Percentiles rank a stretch among this genome's conserved stretches.
Evolutionary conservation across 805 yeast species (phyloP).

Genomic region (Torulaspora microellipsoides): DNA sequence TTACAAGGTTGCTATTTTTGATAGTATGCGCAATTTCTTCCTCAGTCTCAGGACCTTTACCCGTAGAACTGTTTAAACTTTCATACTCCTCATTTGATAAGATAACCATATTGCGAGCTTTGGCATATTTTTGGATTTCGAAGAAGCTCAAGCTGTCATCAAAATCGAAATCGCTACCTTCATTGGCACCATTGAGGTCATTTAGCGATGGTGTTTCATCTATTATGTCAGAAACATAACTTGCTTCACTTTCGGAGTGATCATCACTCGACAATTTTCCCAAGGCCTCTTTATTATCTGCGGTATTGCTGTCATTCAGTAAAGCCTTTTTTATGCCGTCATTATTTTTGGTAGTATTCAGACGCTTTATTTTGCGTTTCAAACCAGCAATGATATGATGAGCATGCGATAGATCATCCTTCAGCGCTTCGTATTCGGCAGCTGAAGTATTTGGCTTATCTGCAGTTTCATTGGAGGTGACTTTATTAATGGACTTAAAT

Average conservation of each 20-base stretch:
- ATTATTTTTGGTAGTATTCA: background rate
- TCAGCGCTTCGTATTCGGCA: background rate
- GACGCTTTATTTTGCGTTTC: background rate
- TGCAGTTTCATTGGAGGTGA: background rate
- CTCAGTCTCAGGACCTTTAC: slow-evolving; percentile 5
- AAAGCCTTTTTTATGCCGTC: no score
- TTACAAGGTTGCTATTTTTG: slow-evolving; percentile 17
- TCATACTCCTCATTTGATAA: background rate
- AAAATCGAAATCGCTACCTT: slow-evolving; percentile 46
- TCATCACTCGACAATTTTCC: background rate
- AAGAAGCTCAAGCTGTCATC: slow-evolving; percentile 42
- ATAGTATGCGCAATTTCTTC: slow-evolving; percentile 25
- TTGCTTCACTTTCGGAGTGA: slow-evolving; percentile 5
- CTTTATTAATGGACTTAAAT: background rate
- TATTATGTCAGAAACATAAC: slow-evolving; percentile 10
- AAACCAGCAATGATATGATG: background rate
- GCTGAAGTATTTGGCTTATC: background rate
- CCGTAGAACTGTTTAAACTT: background rate
- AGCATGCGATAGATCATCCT: background rate
- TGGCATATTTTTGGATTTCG: slow-evolving; percentile 33
- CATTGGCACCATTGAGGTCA: slow-evolving; percentile 18
- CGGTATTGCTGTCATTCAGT: no score
- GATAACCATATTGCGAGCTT: slow-evolving; percentile 26
- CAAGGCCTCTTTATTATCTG: no score
- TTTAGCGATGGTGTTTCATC: slow-evolving; percentile 1